A percentile compares a stretch with the other conserved stretches of the same genome.
Evolutionary conservation across 768 basidiomycete genomes (phyloP).

Genomic region (Guyanaporus albipodus): DNA sequence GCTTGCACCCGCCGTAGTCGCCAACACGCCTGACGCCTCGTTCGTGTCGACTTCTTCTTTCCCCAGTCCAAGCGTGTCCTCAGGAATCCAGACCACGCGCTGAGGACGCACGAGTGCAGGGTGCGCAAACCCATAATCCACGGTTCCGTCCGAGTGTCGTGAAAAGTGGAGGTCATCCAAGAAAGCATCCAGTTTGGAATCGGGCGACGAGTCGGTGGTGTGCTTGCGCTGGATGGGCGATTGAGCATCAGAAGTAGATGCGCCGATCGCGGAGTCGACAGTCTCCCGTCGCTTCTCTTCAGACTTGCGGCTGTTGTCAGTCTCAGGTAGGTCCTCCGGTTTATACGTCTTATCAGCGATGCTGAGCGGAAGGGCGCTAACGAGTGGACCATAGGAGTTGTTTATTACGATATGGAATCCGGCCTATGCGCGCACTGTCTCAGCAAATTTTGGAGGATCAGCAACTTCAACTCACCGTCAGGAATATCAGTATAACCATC

Average conservation of each 20-base stretch:
- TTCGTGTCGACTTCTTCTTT: slow-evolving; percentile 59
- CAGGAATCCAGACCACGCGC: slow-evolving; percentile 80
- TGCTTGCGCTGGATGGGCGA: too few species aligned
- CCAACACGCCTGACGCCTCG: slow-evolving; percentile 47
- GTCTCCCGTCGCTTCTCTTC: slow-evolving; percentile 16
- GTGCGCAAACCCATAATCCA: slow-evolving; percentile 76
- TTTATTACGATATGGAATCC: slow-evolving; percentile 72
- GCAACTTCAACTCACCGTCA: slow-evolving; percentile 57
- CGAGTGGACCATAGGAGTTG: slow-evolving; percentile 77
- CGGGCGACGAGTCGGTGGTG: slow-evolving; percentile 3
- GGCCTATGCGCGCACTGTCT: slow-evolving; percentile 29
- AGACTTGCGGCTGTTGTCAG: slow-evolving; percentile 2
- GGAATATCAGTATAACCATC: slow-evolving; percentile 78
- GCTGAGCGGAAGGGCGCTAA: slow-evolving; percentile 70
- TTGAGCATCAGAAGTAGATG: slow-evolving; percentile 6
- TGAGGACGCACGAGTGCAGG: slow-evolving; percentile 76
- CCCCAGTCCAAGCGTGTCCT: slow-evolving; percentile 53
- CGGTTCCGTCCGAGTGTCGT: slow-evolving; percentile 22
- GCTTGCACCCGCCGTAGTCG: slow-evolving; percentile 44
- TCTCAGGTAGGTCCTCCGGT: slow-evolving; percentile 7
- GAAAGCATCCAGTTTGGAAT: slow-evolving; percentile 2
- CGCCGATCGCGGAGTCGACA: slow-evolving; percentile 2
- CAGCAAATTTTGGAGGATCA: background rate
- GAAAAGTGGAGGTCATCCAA: slow-evolving; percentile 23
- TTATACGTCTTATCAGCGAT: slow-evolving; percentile 67